These are phyloP conservation scores for Xylaria scruposa DNA, from an alignment of 495 filamentous ascomycete species.

Conservation along the genomic window DNA sequence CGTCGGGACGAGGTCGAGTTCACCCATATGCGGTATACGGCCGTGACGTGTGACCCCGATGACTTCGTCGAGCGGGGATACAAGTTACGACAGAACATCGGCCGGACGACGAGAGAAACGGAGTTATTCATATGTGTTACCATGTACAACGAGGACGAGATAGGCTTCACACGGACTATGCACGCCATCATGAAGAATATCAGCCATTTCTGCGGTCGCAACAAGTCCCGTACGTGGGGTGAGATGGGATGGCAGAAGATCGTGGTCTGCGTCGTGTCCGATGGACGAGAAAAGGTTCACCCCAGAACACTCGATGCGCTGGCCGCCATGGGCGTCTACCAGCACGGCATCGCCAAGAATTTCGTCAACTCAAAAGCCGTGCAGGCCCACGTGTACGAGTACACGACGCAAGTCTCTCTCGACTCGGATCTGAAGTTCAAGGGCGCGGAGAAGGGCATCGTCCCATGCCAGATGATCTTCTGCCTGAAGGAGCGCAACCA, in stretches of 20 bases:
- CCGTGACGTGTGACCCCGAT: constrained; percentile 98
- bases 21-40: constrained; percentile 99
- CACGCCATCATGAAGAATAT: constrained; percentile 99
- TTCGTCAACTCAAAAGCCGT: constrained; percentile 88
- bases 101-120: constrained; percentile 85
- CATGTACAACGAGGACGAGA: constrained; percentile 99
- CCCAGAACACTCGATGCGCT: constrained; percentile 93
- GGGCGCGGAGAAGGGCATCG: constrained; percentile 97
- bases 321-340: constrained; percentile 97
- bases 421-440: constrained; percentile 97
- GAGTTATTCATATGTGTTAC: constrained; percentile 98
- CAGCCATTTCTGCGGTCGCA: constrained; percentile 90
- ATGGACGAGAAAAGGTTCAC: constrained; percentile 93
- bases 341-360: constrained; percentile 98
- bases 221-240: constrained; percentile 94
- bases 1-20: constrained; percentile 93
- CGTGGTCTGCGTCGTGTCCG: constrained; percentile 93
- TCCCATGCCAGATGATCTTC: constrained; percentile 99
- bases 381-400: constrained; percentile 95
- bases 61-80: constrained; percentile 89
- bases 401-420: constrained; percentile 96
- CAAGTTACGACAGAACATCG: constrained; percentile 94
- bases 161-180: constrained; percentile 96
- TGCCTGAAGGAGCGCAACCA: constrained; percentile 98
- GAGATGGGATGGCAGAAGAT: constrained; percentile 99